A percentile compares a stretch with the other conserved stretches of the same genome.
These are phyloP conservation scores for Rubus parviflorus DNA, from an alignment of 306 rosid genomes.

Conservation along the genomic window DNA sequence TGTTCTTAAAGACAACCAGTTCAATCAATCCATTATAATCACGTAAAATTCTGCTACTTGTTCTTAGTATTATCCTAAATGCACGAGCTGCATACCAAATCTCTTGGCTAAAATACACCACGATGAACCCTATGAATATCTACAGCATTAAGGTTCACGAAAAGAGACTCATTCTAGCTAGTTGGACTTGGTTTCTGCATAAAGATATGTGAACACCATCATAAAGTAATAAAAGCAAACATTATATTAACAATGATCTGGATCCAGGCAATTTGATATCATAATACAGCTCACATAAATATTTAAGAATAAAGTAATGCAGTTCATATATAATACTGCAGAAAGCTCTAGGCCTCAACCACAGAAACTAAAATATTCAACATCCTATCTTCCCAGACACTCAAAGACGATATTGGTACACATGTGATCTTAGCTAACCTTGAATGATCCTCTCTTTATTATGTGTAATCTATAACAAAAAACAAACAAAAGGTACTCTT, in stretches of 20 bases:
- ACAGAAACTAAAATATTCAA: conserved; percentile 5
- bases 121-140: background rate
- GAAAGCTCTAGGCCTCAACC: conserved; percentile 2
- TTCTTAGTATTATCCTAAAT: background rate
- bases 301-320: no score
- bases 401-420: background rate
- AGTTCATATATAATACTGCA: conserved; percentile 6
- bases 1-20: background rate
- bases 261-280: conserved; percentile 8
- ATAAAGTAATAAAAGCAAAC: background rate
- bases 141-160: background rate
- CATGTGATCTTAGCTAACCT: conserved; percentile 1
- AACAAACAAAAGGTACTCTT: background rate
- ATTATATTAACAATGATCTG: background rate
- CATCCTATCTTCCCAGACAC: background rate
- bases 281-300: background rate
- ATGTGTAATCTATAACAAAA: background rate
- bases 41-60: background rate
- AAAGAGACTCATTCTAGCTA: background rate
- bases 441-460: background rate
- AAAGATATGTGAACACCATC: conserved; percentile 6
- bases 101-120: background rate
- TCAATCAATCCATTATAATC: background rate
- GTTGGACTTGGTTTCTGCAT: background rate
- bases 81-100: background rate